A percentile compares a stretch with the other conserved stretches of the same genome.
Conservation (phyloP, 1,284 basidiomycete species). For the Irpex sp. region DNA sequence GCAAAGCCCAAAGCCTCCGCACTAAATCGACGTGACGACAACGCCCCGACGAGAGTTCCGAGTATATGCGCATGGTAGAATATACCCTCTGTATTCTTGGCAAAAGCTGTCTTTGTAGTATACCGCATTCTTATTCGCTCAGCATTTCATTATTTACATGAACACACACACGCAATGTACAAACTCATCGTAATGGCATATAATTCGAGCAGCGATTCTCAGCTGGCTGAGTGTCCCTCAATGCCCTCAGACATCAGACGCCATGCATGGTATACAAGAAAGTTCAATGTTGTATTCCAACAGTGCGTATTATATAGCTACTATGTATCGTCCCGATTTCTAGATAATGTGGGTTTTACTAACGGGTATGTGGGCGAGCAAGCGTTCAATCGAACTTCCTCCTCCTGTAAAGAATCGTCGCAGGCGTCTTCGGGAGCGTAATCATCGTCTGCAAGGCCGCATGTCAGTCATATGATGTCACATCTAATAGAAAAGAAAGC, state of each 20-base stretch:
- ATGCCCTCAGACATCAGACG: not conserved
- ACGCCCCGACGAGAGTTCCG: not conserved
- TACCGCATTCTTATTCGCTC: not conserved
- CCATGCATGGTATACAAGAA: not conserved
- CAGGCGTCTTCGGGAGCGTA: slow-evolving; percentile 24
- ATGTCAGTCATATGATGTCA: not conserved
- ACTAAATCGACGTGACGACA: not conserved
- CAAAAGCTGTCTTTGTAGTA: not conserved
- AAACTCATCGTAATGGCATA: not conserved
- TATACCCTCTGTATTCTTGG: not conserved
- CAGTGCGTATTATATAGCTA: not conserved
- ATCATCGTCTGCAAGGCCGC: slow-evolving; percentile 23
- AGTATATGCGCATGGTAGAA: not conserved
- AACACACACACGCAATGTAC: not conserved
- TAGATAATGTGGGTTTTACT: slow-evolving; percentile 2
- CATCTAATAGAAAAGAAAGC: not conserved
- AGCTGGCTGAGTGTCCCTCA: too few relatives aligned
- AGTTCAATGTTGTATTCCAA: not conserved
- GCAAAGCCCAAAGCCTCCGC: not conserved
- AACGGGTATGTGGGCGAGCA: not conserved
- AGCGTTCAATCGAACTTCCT: slow-evolving; percentile 26
- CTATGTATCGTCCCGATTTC: slow-evolving; percentile 1
- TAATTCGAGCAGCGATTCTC: too few relatives aligned
- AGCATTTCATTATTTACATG: not conserved
- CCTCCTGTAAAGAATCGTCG: slow-evolving; percentile 39